Evolutionary conservation across 1,284 basidiomycete species (phyloP), one percentile per base, ranked within the genome.

Genomic region (Fistulina hepatica): DNA sequence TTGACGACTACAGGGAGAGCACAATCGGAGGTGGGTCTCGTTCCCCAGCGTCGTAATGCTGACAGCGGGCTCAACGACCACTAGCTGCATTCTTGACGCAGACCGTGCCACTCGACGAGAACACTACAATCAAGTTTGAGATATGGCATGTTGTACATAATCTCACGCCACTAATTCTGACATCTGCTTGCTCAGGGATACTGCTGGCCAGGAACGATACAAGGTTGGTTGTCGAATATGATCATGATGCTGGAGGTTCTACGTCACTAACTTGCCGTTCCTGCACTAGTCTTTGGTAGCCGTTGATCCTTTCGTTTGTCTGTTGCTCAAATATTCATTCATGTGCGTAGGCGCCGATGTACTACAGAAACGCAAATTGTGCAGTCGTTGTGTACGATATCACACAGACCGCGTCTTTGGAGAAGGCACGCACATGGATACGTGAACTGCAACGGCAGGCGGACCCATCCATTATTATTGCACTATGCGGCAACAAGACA

Each of bases 371-470:
- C 50, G 85, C 85, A 52, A 83, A 88, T 54, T 89, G 84, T 51
- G 84, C 84, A 19, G 83, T 89, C 19, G 84, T 88, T 32, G 84
- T 88, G 21, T 89, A 88, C 53, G 83, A 88, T 58, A 88, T 88
- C 58, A 93, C 89, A 11, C 88, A 92, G 60, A 59, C 77, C 19
- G 67, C 83, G 27, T 80, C 93, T 6, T 76, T 97, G 42, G 92
- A 97, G 65, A 97, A 97, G 63, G 93, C 93, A 32, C 86, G 88
- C 52, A 82, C 84, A 48, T 97, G 93, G 93, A 94, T 97, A 51
- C 76, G 86, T 43, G 93, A 97, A 60, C 77, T 97, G 8, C 91
- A 97, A 59, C 85, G 93, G 42, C 93, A 97, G 65, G 93, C 93
- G 30, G 94, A 97, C 58, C 91, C 93, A 19, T 89, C 85, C 38